Evolutionary conservation across 441 rosid genomes (phyloP), one percentile per base, ranked within the genome.

Genomic region (Pelargonium fulgidum): DNA sequence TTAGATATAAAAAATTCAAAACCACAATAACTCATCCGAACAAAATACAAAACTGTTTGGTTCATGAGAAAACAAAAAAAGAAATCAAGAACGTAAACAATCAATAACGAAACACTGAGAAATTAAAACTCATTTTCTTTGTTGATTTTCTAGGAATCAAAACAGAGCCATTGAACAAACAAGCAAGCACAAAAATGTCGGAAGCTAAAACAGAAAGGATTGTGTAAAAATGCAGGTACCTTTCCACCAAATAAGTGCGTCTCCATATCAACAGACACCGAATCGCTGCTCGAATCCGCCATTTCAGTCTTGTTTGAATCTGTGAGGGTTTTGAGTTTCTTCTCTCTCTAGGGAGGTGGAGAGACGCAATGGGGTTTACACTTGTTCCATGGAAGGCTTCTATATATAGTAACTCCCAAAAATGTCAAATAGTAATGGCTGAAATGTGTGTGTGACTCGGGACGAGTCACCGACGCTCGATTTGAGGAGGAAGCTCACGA

Each of bases 251-350:
- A 72, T 7, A 70, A 75, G 64, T 45, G 54, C 59, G 14, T 52
- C 19, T 75, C 78, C 78, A 75, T 62, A 20, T 75, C 78, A 26
- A 75, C 56, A 44, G 78, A 75, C 71, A 70, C 74, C 59, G 78
- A 75, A 75, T 70, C 78, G 78, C 73, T 75, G 24, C 24, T 22
- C 59, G 78, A 75, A 70, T 75, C 73, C 73, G 77, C 77, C 78
- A 70, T 67, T 44, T 12, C 14, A 42, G 0, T 26, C 14, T 36
- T 3, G 9, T 19, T 39, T 47, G 10, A 29, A 39, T 20, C 44
- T 20, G 5, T 13, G 61, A 12, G 16, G 7, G 0, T 4, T 0
- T 48, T 7, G 17, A 33, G 24, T 26, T 19, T 44, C 54, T 17
- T 11, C 6, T 48, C 9, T 33, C 24, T 36, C 65, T n/a, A 20